Conservation (phyloP, 352 stramenopile genomes). For the Pythium folliculosum region DNA sequence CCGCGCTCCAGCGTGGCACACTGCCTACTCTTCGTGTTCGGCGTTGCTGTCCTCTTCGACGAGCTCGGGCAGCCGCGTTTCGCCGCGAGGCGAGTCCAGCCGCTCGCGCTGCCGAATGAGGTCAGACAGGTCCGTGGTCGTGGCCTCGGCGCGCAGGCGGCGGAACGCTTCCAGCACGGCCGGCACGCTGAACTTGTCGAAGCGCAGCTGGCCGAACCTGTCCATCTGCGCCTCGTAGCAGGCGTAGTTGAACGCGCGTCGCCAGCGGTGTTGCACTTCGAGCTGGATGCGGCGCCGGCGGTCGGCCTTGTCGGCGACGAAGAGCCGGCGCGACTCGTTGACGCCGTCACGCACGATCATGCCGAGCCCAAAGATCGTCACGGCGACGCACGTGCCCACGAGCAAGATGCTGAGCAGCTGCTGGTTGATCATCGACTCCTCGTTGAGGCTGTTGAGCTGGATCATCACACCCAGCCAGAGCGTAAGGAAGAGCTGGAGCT, state of each 20-base stretch:
- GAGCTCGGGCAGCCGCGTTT: conserved; percentile 30
- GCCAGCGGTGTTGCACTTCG: conserved; percentile 46
- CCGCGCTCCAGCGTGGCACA: too few relatives aligned
- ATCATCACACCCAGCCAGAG: conserved; percentile 83
- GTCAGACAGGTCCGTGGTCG: background rate
- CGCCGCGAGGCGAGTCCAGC: conserved; percentile 13
- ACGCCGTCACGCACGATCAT: conserved; percentile 67
- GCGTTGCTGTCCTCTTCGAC: conserved; percentile 29
- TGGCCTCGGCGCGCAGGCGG: conserved; percentile 30
- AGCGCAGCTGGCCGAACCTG: conserved; percentile 43
- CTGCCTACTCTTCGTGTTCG: conserved; percentile 13
- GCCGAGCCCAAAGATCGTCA: conserved; percentile 59
- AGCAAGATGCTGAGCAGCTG: conserved; percentile 61
- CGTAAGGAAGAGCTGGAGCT: conserved; percentile 80
- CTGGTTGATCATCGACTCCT: conserved; percentile 67
- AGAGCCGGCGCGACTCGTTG: conserved; percentile 44
- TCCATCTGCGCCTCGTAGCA: conserved; percentile 53
- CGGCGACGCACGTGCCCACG: conserved; percentile 57
- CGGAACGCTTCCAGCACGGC: conserved; percentile 58
- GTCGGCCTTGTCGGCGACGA: conserved; percentile 40
- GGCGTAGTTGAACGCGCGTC: conserved; percentile 55
- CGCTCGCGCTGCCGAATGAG: conserved; percentile 15
- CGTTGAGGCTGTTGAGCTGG: conserved; percentile 61
- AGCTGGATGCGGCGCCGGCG: conserved; percentile 42
- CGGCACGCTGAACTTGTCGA: conserved; percentile 47